A percentile compares a stretch with the other conserved stretches of the same genome.
These are phyloP conservation scores for Epichloe hybrida DNA, from an alignment of 2,329 filamentous ascomycete genomes.

Conservation along the genomic window DNA sequence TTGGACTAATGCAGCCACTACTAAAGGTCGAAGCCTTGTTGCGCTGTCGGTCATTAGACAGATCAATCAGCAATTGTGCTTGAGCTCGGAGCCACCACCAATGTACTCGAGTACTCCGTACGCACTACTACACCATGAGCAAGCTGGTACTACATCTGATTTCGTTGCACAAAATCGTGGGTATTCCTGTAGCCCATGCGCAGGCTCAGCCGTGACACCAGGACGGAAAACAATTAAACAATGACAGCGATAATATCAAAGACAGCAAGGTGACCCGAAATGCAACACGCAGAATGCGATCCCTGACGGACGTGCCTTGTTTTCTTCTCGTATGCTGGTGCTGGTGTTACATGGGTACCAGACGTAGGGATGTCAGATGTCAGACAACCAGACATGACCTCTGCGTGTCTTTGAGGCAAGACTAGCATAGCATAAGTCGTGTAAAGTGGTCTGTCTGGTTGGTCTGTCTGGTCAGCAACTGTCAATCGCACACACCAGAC, in stretches of 20 bases:
- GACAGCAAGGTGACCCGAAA: neutral
- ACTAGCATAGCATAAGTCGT: neutral
- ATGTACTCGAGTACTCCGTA: neutral
- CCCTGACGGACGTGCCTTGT: neutral
- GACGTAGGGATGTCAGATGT: neutral
- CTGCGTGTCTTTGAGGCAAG: neutral
- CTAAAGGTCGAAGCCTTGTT: neutral
- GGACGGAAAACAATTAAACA: neutral
- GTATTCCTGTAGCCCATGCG: neutral
- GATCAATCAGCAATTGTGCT: neutral
- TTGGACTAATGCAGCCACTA: conserved; percentile 1
- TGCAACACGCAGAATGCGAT: neutral
- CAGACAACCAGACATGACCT: neutral
- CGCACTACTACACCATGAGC: neutral
- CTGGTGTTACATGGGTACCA: neutral
- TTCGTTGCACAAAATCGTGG: neutral
- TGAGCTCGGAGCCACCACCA: neutral
- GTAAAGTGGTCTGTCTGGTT: too few relatives aligned
- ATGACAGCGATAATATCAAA: neutral
- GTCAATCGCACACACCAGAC: too few relatives aligned
- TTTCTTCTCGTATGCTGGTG: neutral
- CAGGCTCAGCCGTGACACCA: neutral
- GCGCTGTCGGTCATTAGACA: neutral
- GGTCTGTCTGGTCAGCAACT: too few relatives aligned
- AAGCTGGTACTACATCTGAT: neutral